Evolutionary conservation across 108 stramenopile genomes (phyloP).

Genomic region (Pseudonitzschia pungens): DNA sequence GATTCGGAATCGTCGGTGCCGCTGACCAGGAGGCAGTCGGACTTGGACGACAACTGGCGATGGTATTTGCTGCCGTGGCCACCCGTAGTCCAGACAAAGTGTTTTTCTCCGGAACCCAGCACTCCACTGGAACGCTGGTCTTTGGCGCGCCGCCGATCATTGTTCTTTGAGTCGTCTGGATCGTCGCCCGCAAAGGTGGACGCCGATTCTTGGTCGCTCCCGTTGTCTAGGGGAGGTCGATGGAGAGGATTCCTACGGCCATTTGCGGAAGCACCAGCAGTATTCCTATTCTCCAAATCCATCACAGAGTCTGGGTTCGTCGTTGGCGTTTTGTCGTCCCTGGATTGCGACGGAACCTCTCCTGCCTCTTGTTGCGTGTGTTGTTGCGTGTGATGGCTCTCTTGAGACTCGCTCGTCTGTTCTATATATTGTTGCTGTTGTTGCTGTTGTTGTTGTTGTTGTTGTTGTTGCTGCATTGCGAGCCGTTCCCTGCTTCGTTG

Average conservation of each 20-base stretch:
- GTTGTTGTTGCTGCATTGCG: background rate
- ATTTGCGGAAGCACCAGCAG: background rate
- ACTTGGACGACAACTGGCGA: background rate
- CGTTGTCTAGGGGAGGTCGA: background rate
- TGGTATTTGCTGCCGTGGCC: background rate
- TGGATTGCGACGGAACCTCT: background rate
- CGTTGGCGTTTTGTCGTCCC: background rate
- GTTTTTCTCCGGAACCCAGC: background rate
- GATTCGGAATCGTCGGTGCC: background rate
- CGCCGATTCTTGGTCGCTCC: background rate
- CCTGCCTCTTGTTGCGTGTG: background rate
- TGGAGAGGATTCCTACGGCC: background rate
- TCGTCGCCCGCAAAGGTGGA: background rate
- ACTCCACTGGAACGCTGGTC: too few species aligned
- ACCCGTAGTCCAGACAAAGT: conserved; percentile 1
- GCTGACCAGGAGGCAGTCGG: background rate
- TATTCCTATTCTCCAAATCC: too few species aligned
- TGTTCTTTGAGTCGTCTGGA: background rate
- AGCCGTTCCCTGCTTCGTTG: background rate
- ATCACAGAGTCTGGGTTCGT: background rate
- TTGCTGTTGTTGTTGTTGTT: conserved; percentile 3
- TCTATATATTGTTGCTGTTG: background rate
- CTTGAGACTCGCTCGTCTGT: too few species aligned
- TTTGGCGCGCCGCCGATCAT: background rate
- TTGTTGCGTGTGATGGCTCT: background rate